Evolutionary conservation across 1,284 basidiomycete genomes (phyloP).

Genomic region (Cutaneotrichosporon sp.): DNA sequence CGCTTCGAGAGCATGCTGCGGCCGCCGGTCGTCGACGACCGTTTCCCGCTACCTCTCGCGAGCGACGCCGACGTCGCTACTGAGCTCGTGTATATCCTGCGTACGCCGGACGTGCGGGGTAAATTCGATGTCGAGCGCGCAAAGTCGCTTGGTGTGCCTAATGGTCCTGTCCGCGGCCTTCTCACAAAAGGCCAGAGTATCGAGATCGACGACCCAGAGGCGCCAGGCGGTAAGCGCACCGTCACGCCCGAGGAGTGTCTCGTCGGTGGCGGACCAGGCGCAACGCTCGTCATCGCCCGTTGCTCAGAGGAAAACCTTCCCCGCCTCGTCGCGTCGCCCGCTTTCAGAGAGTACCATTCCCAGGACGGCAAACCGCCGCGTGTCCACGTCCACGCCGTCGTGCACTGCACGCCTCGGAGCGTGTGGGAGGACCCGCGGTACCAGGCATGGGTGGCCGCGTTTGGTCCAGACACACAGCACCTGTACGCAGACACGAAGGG

Average conservation of each 20-base stretch:
- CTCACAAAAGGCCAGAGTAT: constrained; percentile 50
- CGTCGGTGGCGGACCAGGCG: constrained; percentile 38
- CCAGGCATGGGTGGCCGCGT: constrained; percentile 63
- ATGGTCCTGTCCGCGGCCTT: constrained; percentile 52
- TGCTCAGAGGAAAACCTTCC: constrained; percentile 31
- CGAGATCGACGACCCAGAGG: constrained; percentile 43
- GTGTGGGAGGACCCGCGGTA: constrained; percentile 67
- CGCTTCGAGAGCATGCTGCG: constrained; percentile 7
- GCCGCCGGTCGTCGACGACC: constrained; percentile 14
- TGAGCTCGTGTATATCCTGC: constrained; percentile 59
- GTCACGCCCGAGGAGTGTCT: constrained; percentile 49
- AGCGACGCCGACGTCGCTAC: constrained; percentile 26
- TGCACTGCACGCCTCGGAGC: constrained; percentile 62
- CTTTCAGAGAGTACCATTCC: constrained; percentile 51
- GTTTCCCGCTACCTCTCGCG: constrained; percentile 26
- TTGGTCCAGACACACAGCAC: constrained; percentile 62
- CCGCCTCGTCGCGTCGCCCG: constrained; percentile 52
- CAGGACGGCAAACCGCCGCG: constrained; percentile 20
- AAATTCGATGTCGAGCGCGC: constrained; percentile 75
- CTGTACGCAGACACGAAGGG: constrained; percentile 60
- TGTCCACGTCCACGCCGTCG: constrained; percentile 55
- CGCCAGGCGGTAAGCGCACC: constrained; percentile 55
- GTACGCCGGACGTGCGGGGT: constrained; percentile 74
- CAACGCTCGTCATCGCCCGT: constrained; percentile 36
- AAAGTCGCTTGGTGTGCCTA: constrained; percentile 59